Conservation (phyloP, 768 basidiomycete species). For the Agrocybe praecox region DNA sequence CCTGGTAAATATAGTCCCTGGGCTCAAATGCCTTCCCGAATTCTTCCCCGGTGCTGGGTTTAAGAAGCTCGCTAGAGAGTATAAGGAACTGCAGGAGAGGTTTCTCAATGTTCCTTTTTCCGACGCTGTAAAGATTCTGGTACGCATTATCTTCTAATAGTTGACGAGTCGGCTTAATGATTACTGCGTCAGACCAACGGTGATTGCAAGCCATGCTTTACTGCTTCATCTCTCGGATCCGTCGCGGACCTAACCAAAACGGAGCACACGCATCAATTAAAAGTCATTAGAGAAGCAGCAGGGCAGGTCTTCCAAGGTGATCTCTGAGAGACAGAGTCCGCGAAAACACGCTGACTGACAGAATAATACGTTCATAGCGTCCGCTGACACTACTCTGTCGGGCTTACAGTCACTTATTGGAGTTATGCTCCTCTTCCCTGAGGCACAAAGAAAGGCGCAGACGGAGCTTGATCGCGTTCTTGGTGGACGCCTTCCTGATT, state of each 20-base stretch:
- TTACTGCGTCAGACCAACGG: background rate
- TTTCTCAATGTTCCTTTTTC: constrained; percentile 40
- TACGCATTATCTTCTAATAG: too few species aligned
- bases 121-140: constrained; percentile 21
- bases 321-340: background rate
- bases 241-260: background rate
- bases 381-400: constrained; percentile 1
- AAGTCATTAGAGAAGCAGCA: background rate
- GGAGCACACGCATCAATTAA: background rate
- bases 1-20: constrained; percentile 44
- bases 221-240: background rate
- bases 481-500: constrained; percentile 7
- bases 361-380: background rate
- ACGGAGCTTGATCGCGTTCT: constrained; percentile 5
- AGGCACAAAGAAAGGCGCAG: constrained; percentile 7
- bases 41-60: constrained; percentile 68
- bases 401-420: background rate
- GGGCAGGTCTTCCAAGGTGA: background rate
- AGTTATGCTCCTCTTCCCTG: constrained; percentile 2
- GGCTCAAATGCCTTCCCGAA: constrained; percentile 46
- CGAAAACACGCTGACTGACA: too few species aligned
- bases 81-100: constrained; percentile 35
- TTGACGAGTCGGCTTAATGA: background rate
- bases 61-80: constrained; percentile 47
- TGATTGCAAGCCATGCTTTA: background rate